Percentiles rank a stretch among this genome's conserved stretches.
These are phyloP conservation scores for Penicillium bovifimosum DNA, from an alignment of 495 filamentous ascomycete species.

Conservation along the genomic window DNA sequence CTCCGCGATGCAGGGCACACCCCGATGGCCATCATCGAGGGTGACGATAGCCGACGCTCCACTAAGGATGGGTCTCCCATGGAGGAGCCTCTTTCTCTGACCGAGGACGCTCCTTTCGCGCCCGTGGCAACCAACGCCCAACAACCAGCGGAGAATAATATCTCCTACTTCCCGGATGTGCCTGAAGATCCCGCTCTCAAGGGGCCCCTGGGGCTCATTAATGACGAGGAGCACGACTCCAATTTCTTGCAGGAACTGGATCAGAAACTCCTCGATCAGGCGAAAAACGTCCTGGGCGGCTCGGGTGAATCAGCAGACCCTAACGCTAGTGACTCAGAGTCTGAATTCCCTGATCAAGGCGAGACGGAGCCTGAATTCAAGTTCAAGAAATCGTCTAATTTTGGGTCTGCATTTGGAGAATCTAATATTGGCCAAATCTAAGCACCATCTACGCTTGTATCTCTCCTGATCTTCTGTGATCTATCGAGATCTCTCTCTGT, in stretches of 20 bases:
- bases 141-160: slow-evolving; percentile 35
- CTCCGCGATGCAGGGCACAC: slow-evolving; percentile 43
- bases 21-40: slow-evolving; percentile 42
- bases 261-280: slow-evolving; percentile 40
- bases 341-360: slow-evolving; percentile 24
- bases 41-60: slow-evolving; percentile 28
- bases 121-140: slow-evolving; percentile 24
- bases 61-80: slow-evolving; percentile 24
- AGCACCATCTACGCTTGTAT: slow-evolving; percentile 4
- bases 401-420: slow-evolving; percentile 49
- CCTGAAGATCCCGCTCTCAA: slow-evolving; percentile 43
- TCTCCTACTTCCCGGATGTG: slow-evolving; percentile 41
- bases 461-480: slow-evolving; percentile 13
- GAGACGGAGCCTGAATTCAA: slow-evolving; percentile 54
- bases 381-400: slow-evolving; percentile 56
- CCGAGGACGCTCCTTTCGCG: slow-evolving; percentile 28
- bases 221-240: slow-evolving; percentile 39
- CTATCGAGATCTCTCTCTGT: slow-evolving; percentile 1
- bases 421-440: slow-evolving; percentile 19
- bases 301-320: slow-evolving; percentile 16
- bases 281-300: slow-evolving; percentile 24
- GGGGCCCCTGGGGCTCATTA: slow-evolving; percentile 40
- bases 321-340: slow-evolving; percentile 27
- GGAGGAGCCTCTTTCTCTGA: slow-evolving; percentile 8
- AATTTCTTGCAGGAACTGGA: slow-evolving; percentile 39